Conservation (phyloP, 352 stramenopile genomes). For the Sclerospora graminicola region DNA sequence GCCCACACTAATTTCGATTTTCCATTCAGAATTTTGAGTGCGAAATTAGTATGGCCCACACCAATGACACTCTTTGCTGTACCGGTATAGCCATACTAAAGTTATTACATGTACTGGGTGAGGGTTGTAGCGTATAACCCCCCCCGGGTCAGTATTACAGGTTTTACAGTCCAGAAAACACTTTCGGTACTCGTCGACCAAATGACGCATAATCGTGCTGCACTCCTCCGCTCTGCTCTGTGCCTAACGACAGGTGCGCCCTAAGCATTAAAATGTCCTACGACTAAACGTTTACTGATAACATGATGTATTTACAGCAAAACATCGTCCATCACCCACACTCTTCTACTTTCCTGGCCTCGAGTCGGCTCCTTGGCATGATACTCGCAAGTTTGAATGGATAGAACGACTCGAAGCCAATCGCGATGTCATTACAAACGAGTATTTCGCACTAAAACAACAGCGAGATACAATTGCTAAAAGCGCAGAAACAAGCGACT, state of each 20-base stretch:
- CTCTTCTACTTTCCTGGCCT: slow-evolving; percentile 75
- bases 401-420: slow-evolving; percentile 44
- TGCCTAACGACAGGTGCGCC: slow-evolving; percentile 66
- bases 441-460: slow-evolving; percentile 44
- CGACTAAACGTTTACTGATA: too few species aligned
- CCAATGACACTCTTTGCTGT: too few species aligned
- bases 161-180: too few species aligned
- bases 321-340: slow-evolving; percentile 63
- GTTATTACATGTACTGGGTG: too few species aligned
- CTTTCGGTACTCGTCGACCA: too few species aligned
- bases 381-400: slow-evolving; percentile 47
- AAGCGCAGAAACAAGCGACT: slow-evolving; percentile 22
- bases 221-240: slow-evolving; percentile 60
- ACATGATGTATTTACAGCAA: slow-evolving; percentile 22
- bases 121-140: too few species aligned
- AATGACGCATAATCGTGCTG: slow-evolving; percentile 33
- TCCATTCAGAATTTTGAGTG: too few species aligned
- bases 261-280: too few species aligned
- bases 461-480: slow-evolving; percentile 14
- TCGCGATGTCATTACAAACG: slow-evolving; percentile 41
- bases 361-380: slow-evolving; percentile 50
- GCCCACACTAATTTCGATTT: too few species aligned
- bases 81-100: too few species aligned
- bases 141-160: too few species aligned
- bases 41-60: too few species aligned